A percentile compares a stretch with the other conserved stretches of the same genome.
These are phyloP conservation scores for Calonectria fujianensis DNA, from an alignment of 2,329 filamentous ascomycete species.

Conservation along the genomic window DNA sequence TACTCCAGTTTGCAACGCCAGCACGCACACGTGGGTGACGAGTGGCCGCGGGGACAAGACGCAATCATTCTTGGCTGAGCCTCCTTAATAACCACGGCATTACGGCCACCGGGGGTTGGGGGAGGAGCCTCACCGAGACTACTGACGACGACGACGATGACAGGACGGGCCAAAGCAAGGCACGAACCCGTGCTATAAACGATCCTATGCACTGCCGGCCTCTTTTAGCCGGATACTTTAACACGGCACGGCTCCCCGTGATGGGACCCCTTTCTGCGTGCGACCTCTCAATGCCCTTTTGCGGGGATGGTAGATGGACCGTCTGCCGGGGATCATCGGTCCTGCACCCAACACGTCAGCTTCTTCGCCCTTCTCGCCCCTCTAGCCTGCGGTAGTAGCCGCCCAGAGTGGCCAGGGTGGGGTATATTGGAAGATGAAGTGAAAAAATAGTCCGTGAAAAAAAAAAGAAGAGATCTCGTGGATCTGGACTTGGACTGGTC, in stretches of 20 bases:
- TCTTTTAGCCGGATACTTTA: constrained; percentile 6
- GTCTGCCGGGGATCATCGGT: constrained; percentile 11
- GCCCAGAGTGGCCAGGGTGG: neutral
- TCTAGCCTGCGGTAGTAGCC: constrained; percentile 9
- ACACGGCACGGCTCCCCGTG: constrained; percentile 18
- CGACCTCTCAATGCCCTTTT: constrained; percentile 23
- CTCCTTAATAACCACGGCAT: constrained; percentile 7
- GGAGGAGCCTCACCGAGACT: too few relatives aligned
- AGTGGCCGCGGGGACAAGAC: neutral
- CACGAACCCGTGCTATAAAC: neutral
- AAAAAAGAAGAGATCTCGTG: constrained; percentile 19
- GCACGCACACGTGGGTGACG: constrained; percentile 17
- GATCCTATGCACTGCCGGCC: neutral
- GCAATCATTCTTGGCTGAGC: neutral
- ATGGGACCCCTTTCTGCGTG: constrained; percentile 21
- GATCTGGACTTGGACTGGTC: constrained; percentile 24
- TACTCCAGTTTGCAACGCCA: constrained; percentile 6
- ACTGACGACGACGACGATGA: neutral
- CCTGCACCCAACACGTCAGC: constrained; percentile 32
- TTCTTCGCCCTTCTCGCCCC: neutral
- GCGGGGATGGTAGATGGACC: neutral
- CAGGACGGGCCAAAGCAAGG: neutral
- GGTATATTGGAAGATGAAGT: neutral
- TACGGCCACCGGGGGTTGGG: neutral
- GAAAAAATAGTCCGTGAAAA: neutral